These are phyloP conservation scores for Phaffomyces antillensis DNA, from an alignment of 805 yeast species.

Conservation along the genomic window DNA sequence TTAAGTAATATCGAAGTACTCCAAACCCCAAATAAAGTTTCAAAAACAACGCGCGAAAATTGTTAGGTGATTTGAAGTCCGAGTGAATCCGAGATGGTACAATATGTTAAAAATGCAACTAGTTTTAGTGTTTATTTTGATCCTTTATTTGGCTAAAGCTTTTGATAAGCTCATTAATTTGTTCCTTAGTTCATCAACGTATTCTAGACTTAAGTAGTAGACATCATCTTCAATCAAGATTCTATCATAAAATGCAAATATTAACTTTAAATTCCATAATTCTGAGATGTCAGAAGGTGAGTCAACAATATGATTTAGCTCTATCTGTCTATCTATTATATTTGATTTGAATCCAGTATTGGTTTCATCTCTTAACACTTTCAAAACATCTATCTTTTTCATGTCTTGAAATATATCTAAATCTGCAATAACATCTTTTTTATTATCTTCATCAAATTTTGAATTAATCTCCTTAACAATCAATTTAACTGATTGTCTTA, in stretches of 20 bases:
- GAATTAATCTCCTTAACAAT: constrained; percentile 17
- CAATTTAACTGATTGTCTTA: constrained; percentile 30
- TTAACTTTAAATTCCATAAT: constrained; percentile 53
- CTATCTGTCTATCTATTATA: constrained; percentile 49
- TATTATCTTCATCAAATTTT: constrained; percentile 10
- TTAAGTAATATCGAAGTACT: too few species aligned
- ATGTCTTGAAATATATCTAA: constrained; percentile 11
- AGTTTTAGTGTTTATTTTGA: neutral
- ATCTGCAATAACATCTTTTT: constrained; percentile 4
- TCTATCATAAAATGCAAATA: constrained; percentile 54
- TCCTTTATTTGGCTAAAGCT: neutral
- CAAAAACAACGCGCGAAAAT: too few species aligned
- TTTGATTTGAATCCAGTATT: constrained; percentile 29
- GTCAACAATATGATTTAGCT: constrained; percentile 36
- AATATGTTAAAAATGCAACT: neutral
- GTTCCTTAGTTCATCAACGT: constrained; percentile 46
- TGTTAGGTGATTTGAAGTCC: neutral
- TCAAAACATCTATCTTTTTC: constrained; percentile 14
- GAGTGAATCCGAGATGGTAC: too few species aligned
- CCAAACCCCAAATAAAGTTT: too few species aligned
- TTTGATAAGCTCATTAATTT: constrained; percentile 28
- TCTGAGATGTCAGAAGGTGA: constrained; percentile 42
- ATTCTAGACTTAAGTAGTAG: constrained; percentile 40
- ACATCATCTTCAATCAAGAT: constrained; percentile 26
- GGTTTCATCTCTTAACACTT: constrained; percentile 7